Evolutionary conservation across 257 asterid species (phyloP).

Genomic region (Ajuga chamaepitys): DNA sequence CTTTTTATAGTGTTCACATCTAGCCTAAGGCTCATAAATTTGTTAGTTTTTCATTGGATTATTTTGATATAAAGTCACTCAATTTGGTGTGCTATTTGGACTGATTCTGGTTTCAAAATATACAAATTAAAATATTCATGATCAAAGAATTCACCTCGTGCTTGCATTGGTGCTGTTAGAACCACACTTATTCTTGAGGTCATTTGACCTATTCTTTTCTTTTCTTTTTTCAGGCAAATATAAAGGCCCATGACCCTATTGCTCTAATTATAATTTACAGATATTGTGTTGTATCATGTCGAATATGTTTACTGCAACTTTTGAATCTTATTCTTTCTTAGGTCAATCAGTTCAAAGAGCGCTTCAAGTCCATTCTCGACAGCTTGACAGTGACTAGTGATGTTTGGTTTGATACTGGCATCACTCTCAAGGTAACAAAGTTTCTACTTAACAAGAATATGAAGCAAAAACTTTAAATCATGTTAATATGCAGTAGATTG

Average conservation of each 20-base stretch:
- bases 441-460: constrained; percentile 8
- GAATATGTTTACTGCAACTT: too few species aligned
- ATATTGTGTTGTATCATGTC: constrained; percentile 68
- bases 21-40: not conserved
- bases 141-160: not conserved
- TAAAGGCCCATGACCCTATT: constrained; percentile 77
- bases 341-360: too few species aligned
- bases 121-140: not conserved
- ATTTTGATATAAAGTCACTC: too few species aligned
- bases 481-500: too few species aligned
- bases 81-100: not conserved
- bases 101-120: not conserved
- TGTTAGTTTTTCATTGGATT: not conserved
- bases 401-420: constrained; percentile 74
- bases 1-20: not conserved
- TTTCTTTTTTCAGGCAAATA: constrained; percentile 48
- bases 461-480: too few species aligned
- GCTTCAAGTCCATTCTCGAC: constrained; percentile 80
- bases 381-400: constrained; percentile 77
- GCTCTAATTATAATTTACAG: constrained; percentile 90
- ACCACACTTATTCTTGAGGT: not conserved
- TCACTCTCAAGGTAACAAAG: constrained; percentile 64
- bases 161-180: constrained; percentile 8
- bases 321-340: too few species aligned
- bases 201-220: not conserved